A percentile compares a stretch with the other conserved stretches of the same genome.
phyloP scores from a whole-genome alignment of 2,329 filamentous ascomycete species.

The Clathrospora elynae region DNA sequence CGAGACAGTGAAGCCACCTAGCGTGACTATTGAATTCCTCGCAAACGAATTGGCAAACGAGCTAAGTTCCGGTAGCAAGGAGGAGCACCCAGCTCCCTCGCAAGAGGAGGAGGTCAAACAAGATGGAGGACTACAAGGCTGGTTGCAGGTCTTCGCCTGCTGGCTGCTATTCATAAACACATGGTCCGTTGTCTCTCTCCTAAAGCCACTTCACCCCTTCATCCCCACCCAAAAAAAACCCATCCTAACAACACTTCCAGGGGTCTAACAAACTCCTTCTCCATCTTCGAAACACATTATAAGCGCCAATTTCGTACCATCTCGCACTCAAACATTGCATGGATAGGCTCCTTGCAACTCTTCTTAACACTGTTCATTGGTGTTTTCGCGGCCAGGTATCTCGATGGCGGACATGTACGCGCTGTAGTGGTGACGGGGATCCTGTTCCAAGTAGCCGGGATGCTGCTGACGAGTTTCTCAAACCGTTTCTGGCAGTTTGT shows the following conservation, averaged over 20 bases:
- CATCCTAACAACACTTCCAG: too few species aligned
- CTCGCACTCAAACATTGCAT: conserved; percentile 36
- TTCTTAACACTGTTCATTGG: conserved; percentile 41
- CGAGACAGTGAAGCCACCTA: too few species aligned
- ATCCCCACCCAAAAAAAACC: too few species aligned
- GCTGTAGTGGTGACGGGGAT: conserved; percentile 39
- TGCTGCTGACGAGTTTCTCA: conserved; percentile 28
- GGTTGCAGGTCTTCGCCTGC: conserved; percentile 16
- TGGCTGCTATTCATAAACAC: conserved; percentile 13
- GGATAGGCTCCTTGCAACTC: conserved; percentile 46
- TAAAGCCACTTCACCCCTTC: too few species aligned
- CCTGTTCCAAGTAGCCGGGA: conserved; percentile 29
- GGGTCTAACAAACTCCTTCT: conserved; percentile 40
- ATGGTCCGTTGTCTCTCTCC: too few species aligned
- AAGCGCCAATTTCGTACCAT: conserved; percentile 16
- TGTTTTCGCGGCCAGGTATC: too few species aligned
- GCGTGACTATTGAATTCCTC: too few species aligned
- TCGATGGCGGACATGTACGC: conserved; percentile 41
- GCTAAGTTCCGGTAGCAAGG: too few species aligned
- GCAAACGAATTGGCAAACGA: too few species aligned
- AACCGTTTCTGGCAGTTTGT: conserved; percentile 29
- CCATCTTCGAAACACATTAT: conserved; percentile 44
- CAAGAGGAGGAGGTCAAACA: conserved; percentile 3
- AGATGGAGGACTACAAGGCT: conserved; percentile 14
- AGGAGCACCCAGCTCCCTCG: background rate